Conservation (phyloP, 192 early-diverging fungal species). For the Phycomyces blakesleeanus region DNA sequence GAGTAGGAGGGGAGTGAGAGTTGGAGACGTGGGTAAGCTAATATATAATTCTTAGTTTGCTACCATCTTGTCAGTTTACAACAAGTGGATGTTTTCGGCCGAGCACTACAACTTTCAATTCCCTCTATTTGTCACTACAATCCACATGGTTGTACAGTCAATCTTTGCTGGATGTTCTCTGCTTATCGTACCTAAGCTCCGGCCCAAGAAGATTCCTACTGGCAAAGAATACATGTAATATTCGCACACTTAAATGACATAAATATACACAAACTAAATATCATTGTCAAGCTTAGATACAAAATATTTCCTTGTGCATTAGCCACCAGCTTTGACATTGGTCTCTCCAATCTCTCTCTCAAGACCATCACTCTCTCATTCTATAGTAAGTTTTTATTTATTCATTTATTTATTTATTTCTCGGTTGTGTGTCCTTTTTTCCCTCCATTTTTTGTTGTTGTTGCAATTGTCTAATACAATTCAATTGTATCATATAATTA, state of each 20-base stretch:
- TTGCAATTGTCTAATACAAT: not conserved
- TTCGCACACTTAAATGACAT: not conserved
- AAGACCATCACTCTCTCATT: slow-evolving; percentile 88
- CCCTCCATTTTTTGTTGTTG: too few species aligned
- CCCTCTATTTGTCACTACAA: slow-evolving; percentile 80
- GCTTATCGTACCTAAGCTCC: slow-evolving; percentile 54
- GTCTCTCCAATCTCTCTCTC: slow-evolving; percentile 82
- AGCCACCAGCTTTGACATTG: slow-evolving; percentile 87
- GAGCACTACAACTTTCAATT: slow-evolving; percentile 79
- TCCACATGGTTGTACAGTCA: slow-evolving; percentile 88
- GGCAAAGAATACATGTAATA: slow-evolving; percentile 48
- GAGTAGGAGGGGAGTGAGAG: too few species aligned
- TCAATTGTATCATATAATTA: slow-evolving; percentile 12
- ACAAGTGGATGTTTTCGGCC: slow-evolving; percentile 90
- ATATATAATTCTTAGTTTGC: slow-evolving; percentile 38
- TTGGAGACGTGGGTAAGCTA: not conserved
- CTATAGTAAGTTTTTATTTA: slow-evolving; percentile 76
- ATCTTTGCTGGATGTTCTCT: slow-evolving; percentile 52
- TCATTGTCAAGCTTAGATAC: slow-evolving; percentile 30
- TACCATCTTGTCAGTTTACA: slow-evolving; percentile 78
- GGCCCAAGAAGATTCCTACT: slow-evolving; percentile 54
- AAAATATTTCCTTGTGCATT: slow-evolving; percentile 85
- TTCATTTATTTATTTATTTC: too few species aligned
- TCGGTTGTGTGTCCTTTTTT: not conserved
- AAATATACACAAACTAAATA: not conserved